Percentiles rank a stretch among this genome's conserved stretches.
phyloP scores from a whole-genome alignment of 1,139 yeast genomes.

The Pichia sp. region DNA sequence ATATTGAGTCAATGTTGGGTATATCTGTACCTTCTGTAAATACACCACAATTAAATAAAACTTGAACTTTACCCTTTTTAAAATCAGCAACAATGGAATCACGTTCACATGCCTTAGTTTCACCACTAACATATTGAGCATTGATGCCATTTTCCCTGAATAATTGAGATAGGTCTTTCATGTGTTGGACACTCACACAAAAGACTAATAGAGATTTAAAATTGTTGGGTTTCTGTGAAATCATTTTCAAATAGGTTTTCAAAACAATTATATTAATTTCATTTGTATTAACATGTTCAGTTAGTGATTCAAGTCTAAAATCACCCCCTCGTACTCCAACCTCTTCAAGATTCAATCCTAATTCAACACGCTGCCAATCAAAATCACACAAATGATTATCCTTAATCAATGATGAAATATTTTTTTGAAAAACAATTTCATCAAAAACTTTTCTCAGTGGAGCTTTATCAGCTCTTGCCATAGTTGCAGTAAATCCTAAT shows the following conservation, averaged over 20 bases:
- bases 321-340: constrained; percentile 39
- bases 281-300: constrained; percentile 48
- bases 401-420: constrained; percentile 58
- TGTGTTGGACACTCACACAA: constrained; percentile 70
- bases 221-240: constrained; percentile 25
- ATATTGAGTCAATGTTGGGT: constrained; percentile 78
- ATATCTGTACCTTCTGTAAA: constrained; percentile 95
- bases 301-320: constrained; percentile 45
- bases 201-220: constrained; percentile 67
- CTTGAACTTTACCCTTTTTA: constrained; percentile 55
- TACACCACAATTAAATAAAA: constrained; percentile 80
- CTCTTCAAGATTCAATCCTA: constrained; percentile 33
- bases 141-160: constrained; percentile 57
- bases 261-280: constrained; percentile 51
- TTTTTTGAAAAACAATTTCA: constrained; percentile 66
- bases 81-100: constrained; percentile 51
- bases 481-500: constrained; percentile 85
- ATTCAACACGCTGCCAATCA: constrained; percentile 51
- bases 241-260: constrained; percentile 48
- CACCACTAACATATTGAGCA: constrained; percentile 71
- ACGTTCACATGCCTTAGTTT: constrained; percentile 50
- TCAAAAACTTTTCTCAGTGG: constrained; percentile 60
- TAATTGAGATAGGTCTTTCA: constrained; percentile 45
- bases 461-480: constrained; percentile 59
- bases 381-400: constrained; percentile 69